Base-by-base conservation (phyloP, 108 stramenopile genomes). In the Fistulifera pelliculosa region DNA sequence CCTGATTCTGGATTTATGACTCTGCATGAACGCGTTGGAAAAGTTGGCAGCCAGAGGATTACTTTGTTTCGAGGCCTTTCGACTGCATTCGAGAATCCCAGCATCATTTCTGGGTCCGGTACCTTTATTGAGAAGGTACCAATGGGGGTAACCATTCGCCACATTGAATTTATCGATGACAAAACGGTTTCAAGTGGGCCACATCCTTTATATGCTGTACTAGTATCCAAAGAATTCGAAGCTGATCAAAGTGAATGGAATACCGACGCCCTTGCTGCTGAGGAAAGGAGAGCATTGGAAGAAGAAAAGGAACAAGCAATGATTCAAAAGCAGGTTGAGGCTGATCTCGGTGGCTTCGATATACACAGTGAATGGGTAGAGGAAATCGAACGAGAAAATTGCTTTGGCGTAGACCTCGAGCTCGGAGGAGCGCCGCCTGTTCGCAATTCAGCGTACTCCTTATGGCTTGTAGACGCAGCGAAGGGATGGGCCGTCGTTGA, bases 301-400 rank as follows among this genome's bases (percentile, higher is more conserved):
- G 83, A 80, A 45, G 83, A 87, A 52, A 92, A 85, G 58, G 83
- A 92, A 62, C 70, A 62, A 28, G 81, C 71, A 31, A 83, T 66
- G 61, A 71, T 85, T 27, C 70, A 80, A 51, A 72, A 81, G 24
- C 90, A 92, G 66, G 90, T 92, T 8, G 90, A 92, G 61, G 90
- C 90, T 35, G 90, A 92, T 71, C 69, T 92, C 11, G 86, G 90
- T 27, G 90, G 90, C 14, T 92, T 92, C 66, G 90, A 92, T 57
- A 66, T 92, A 31, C 85, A 92, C 54, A 83, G 83, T 57, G 90
- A 92, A 56, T 92, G 90, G 90, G 85, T 87, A 0, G 85, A 85
- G 61, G 85, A 87, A 56, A 92, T 92, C 40, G 85, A 85, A 58
- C 56, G 90, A 38, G 90, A 92, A 47, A 75, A 92, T 51, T 87